phyloP scores from a whole-genome alignment of 345 rosid genomes.

The Sisymbrium irio region DNA sequence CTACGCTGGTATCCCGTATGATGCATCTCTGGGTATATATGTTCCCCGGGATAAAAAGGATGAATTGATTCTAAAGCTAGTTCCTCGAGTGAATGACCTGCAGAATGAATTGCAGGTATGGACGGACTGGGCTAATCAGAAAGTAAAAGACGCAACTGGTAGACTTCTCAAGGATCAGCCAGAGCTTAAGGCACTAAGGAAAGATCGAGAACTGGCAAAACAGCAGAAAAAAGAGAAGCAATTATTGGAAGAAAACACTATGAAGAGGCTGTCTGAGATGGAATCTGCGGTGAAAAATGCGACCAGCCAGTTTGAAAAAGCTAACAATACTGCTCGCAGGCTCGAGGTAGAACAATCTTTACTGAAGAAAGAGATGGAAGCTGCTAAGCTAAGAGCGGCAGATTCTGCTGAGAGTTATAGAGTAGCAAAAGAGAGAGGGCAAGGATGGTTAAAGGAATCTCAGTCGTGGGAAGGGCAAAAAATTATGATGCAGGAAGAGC shows the following conservation, averaged over 20 bases:
- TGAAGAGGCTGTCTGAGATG: slow-evolving; percentile 86
- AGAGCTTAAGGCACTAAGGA: slow-evolving; percentile 81
- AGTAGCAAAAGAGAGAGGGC: slow-evolving; percentile 76
- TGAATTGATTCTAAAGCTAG: slow-evolving; percentile 33
- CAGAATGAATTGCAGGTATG: slow-evolving; percentile 78
- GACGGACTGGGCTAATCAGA: slow-evolving; percentile 97
- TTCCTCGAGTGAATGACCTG: slow-evolving; percentile 32
- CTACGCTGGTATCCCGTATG: slow-evolving; percentile 49
- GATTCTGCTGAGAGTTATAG: slow-evolving; percentile 79
- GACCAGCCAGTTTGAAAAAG: slow-evolving; percentile 75
- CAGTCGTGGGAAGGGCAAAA: slow-evolving; percentile 88
- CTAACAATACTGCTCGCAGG: slow-evolving; percentile 67
- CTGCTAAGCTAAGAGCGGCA: slow-evolving; percentile 61
- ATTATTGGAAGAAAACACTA: slow-evolving; percentile 70
- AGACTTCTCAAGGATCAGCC: slow-evolving; percentile 72
- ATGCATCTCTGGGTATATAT: slow-evolving; percentile 41
- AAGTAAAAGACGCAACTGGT: slow-evolving; percentile 94
- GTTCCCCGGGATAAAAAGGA: slow-evolving; percentile 38
- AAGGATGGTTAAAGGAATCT: slow-evolving; percentile 53
- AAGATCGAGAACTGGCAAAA: slow-evolving; percentile 80
- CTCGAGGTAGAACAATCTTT: slow-evolving; percentile 75
- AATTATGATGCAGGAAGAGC: slow-evolving; percentile 67
- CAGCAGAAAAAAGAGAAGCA: slow-evolving; percentile 75
- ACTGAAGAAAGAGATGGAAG: slow-evolving; percentile 75
- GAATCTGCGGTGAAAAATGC: slow-evolving; percentile 75